Percentiles rank a stretch among this genome's conserved stretches.
phyloP scores from a whole-genome alignment of 2,329 filamentous ascomycete species.

The Verticillium albo-atrum region DNA sequence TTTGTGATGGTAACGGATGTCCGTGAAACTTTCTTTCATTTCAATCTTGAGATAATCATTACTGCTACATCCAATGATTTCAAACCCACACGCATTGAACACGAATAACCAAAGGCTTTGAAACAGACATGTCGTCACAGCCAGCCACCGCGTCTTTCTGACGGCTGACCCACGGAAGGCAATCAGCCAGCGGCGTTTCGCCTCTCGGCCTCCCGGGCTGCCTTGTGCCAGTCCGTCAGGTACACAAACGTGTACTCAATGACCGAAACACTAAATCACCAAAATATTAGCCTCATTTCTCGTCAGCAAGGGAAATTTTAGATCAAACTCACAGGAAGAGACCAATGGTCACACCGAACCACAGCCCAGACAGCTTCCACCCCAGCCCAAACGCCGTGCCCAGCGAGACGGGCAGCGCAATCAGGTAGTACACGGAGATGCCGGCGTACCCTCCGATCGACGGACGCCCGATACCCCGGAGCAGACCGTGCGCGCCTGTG shows the following conservation, averaged over 20 bases:
- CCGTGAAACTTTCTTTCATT: not conserved
- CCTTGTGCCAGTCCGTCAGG: slow-evolving; percentile 48
- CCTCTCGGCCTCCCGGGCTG: slow-evolving; percentile 46
- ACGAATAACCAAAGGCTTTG: not conserved
- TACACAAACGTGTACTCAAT: slow-evolving; percentile 51
- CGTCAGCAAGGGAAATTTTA: not conserved
- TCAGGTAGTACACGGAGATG: slow-evolving; percentile 77
- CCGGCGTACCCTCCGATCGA: slow-evolving; percentile 88
- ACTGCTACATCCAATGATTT: not conserved
- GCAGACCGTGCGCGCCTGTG: slow-evolving; percentile 74
- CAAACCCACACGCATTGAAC: not conserved
- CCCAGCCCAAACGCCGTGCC: slow-evolving; percentile 69
- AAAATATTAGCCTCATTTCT: slow-evolving; percentile 7
- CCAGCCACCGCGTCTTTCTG: not conserved
- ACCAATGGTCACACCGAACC: slow-evolving; percentile 73
- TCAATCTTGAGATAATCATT: too few species aligned
- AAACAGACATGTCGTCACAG: not conserved
- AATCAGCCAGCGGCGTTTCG: slow-evolving; percentile 42
- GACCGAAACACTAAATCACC: slow-evolving; percentile 37
- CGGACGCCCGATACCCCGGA: slow-evolving; percentile 84
- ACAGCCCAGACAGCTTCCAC: slow-evolving; percentile 77
- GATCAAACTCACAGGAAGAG: slow-evolving; percentile 50
- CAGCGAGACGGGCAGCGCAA: slow-evolving; percentile 82
- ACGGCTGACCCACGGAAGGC: too few species aligned
- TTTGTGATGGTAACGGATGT: not conserved